Base-by-base conservation (phyloP, 257 asterid genomes). In the Apocynum venetum region DNA sequence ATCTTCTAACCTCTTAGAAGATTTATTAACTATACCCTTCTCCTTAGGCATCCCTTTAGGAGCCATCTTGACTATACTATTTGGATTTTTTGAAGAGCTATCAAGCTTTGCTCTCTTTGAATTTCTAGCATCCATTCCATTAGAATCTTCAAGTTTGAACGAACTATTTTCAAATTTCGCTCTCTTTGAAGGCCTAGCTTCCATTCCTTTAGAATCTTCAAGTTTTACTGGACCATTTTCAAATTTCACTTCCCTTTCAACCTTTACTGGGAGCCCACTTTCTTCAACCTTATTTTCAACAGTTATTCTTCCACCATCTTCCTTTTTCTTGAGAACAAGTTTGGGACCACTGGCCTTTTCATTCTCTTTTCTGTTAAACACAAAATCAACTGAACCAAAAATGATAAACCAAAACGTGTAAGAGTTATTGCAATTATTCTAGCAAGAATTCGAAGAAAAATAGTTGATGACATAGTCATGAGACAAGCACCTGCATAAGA, bases 371-470 rank as follows among this genome's bases (percentile, higher is more conserved):
- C 83, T 76, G 87, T 94, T 94, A 88, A 94, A 87, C 67, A 92
- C 88, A 85, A 78, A 92, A 71, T 86, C 76, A 20, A 90, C 98
- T 94, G 98, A 76, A 81, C 74, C 89, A 87, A 83, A 71, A 86
- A 84, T 72, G 49, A 76, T 74, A 86, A 84, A 80, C 55, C 81
- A 48, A 36, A 75, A 85, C 69, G 67, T 64, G 75, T 84, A 85
- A 92, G 89, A 68, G 48, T 70, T 44, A 81, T 47, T 60, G 14
- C 17, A 20, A 76, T 52, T 49, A 74, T 66, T 74, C 44, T 52
- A 72, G 70, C 71, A 81, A 65, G 74, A n/a, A 74, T 82, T 11
- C 13, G 60, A 25, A 71, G 8, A 60, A n/a, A 71, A 71, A 71
- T 48, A 49, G 46, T 13, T 43, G 38, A n/a, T 63, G 3, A 4